phyloP scores from a whole-genome alignment of 495 filamentous ascomycete species.

The Podospora appendiculata region DNA sequence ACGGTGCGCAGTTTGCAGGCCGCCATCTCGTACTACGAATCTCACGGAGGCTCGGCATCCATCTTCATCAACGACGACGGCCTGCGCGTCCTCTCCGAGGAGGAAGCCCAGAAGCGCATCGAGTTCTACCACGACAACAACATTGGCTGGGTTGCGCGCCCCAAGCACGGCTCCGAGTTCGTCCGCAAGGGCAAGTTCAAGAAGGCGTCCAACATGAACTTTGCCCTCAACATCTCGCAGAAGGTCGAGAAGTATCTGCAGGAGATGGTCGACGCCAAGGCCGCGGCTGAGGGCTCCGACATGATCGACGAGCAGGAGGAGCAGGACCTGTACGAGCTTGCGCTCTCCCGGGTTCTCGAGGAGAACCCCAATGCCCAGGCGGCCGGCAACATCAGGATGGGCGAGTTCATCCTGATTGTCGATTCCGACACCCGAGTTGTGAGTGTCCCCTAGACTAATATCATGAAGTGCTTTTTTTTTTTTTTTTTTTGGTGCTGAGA shows the following conservation, averaged over 20 bases:
- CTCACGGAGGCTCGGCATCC: slow-evolving; percentile 66
- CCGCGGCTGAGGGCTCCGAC: slow-evolving; percentile 33
- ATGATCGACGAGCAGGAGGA: slow-evolving; percentile 59
- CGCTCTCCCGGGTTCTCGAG: slow-evolving; percentile 54
- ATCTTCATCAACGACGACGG: slow-evolving; percentile 72
- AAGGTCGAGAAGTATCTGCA: slow-evolving; percentile 59
- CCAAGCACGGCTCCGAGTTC: slow-evolving; percentile 49
- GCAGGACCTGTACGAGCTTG: slow-evolving; percentile 53
- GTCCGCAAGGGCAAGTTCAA: slow-evolving; percentile 52
- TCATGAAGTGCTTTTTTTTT: background rate
- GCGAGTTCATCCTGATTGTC: slow-evolving; percentile 65
- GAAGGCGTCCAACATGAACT: slow-evolving; percentile 78
- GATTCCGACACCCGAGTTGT: slow-evolving; percentile 66
- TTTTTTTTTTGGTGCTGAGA: background rate
- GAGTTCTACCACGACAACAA: slow-evolving; percentile 56
- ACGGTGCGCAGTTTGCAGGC: slow-evolving; percentile 56
- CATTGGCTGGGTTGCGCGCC: slow-evolving; percentile 69
- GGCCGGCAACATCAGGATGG: slow-evolving; percentile 64
- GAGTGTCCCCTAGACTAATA: background rate
- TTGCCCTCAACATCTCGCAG: slow-evolving; percentile 57
- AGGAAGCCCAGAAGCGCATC: slow-evolving; percentile 51
- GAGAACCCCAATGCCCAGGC: slow-evolving; percentile 61
- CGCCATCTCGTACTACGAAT: slow-evolving; percentile 63
- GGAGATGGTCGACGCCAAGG: slow-evolving; percentile 21
- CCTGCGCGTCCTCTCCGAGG: slow-evolving; percentile 53